Percentiles rank a stretch among this genome's conserved stretches.
These are phyloP conservation scores for Catenaria anguillulae DNA, from an alignment of 371 early-diverging fungal species.

Conservation along the genomic window DNA sequence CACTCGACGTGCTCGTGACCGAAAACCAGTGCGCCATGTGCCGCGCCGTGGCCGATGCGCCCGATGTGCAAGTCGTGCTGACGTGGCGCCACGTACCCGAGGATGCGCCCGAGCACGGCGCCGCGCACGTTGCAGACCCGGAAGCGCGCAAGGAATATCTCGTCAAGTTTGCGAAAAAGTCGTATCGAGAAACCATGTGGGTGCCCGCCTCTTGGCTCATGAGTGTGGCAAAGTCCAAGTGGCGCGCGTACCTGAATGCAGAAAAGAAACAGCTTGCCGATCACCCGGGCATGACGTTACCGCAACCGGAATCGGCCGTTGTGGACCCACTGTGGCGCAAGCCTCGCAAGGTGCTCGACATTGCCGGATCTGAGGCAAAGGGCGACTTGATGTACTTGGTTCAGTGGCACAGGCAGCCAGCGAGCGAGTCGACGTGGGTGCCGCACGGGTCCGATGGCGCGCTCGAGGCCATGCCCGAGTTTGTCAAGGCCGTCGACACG, in stretches of 20 bases:
- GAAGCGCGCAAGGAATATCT: not conserved
- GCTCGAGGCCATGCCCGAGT: slow-evolving; percentile 33
- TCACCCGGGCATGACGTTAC: not conserved
- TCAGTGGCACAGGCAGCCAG: slow-evolving; percentile 46
- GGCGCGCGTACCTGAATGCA: slow-evolving; percentile 4
- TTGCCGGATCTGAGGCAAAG: not conserved
- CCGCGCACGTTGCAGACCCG: not conserved
- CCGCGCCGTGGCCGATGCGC: not conserved
- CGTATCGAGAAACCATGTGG: not conserved
- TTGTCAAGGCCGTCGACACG: slow-evolving; percentile 12
- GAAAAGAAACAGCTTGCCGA: not conserved
- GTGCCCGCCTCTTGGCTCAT: not conserved
- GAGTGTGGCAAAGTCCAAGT: not conserved
- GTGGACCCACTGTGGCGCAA: not conserved
- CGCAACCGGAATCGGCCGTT: not conserved
- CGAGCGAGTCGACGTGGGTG: slow-evolving; percentile 43
- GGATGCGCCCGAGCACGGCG: not conserved
- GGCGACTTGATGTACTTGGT: slow-evolving; percentile 15
- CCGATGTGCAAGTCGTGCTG: not conserved
- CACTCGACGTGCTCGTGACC: not conserved
- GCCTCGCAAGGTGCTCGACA: not conserved
- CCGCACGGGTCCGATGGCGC: slow-evolving; percentile 48
- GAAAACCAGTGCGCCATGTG: not conserved
- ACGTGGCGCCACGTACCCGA: not conserved
- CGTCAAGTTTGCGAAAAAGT: not conserved